Evolutionary conservation across 1,284 basidiomycete genomes (phyloP), one percentile per base, ranked within the genome.

Genomic region (Vanrija pseudolonga): DNA sequence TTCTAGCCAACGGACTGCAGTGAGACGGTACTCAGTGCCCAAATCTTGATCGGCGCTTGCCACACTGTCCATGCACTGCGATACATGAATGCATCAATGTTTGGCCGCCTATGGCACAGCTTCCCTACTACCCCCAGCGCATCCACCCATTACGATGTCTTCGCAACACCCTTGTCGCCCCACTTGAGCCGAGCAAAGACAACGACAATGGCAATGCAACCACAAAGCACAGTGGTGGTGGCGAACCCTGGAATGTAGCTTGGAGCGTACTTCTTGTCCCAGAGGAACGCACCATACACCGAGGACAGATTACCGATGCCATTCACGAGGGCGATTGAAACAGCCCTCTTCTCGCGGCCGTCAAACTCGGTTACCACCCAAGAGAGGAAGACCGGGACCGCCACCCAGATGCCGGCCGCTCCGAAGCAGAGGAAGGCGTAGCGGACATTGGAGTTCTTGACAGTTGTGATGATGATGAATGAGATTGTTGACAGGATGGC

Each of bases 151-250:
- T 32, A 32, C 32, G 50, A 58, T 58, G n/a, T 40, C n/a, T 15
- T n/a, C n/a, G 9, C 9, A 6, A 40, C 39, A 4, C 67, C 67
- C 50, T 50, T 58, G 55, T 71, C 67, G 7, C 64, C 64, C 44
- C 63, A 69, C 50, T 49, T 61, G 61, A 61, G 63, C 47, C 65
- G 62, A 47, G 62, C 43, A 36, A 55, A 11, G 15, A 59, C 18
- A 2, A 58, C 57, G 45, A 65, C 54, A 4, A 63, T 18, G 0
- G 52, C 63, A 11, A 62, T 63, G 22, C 59, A 24, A 23, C 57
- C 66, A 44, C 69, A 57, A n/a, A 71, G 47, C 12, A 57, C 63
- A 7, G 65, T 69, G 2, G 68, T 68, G 50, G 66, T 61, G 15
- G 51, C 57, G 42, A 59, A 57, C 15, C 61, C 61, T 5, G 48